Percentiles rank a stretch among this genome's conserved stretches.
Conservation (phyloP, 2,329 filamentous ascomycete genomes). For the Chalaropsis thielavioides region DNA sequence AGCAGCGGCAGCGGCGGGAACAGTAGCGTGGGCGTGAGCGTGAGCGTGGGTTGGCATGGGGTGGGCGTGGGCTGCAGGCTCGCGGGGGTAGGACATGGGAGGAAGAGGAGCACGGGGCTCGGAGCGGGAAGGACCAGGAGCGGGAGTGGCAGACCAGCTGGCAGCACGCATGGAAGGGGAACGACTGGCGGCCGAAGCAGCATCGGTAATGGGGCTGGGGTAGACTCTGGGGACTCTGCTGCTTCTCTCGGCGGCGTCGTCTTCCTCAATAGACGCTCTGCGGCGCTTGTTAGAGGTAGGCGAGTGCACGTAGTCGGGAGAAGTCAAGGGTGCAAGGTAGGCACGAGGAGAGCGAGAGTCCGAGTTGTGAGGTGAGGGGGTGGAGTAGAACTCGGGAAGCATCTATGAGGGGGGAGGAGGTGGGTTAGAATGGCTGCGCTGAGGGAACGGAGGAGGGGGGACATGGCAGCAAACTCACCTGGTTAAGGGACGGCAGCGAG, state of each 20-base stretch:
- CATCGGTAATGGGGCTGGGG: slow-evolving; percentile 23
- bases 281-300: slow-evolving; percentile 34
- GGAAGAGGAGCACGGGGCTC: slow-evolving; percentile 6
- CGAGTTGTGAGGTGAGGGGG: slow-evolving; percentile 24
- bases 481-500: slow-evolving; percentile 38
- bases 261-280: slow-evolving; percentile 28
- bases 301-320: slow-evolving; percentile 37
- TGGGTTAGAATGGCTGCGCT: neutral
- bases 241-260: slow-evolving; percentile 27
- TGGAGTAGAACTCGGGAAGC: slow-evolving; percentile 24
- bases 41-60: neutral
- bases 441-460: neutral
- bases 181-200: slow-evolving; percentile 9
- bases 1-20: neutral
- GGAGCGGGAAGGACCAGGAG: slow-evolving; percentile 1
- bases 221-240: slow-evolving; percentile 36
- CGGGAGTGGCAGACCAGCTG: slow-evolving; percentile 7
- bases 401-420: slow-evolving; percentile 23
- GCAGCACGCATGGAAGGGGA: slow-evolving; percentile 9
- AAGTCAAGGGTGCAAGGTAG: slow-evolving; percentile 24
- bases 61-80: neutral
- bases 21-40: neutral
- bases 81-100: slow-evolving; percentile 9
- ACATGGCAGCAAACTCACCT: slow-evolving; percentile 27
- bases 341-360: slow-evolving; percentile 25